Percentiles rank a stretch among this genome's conserved stretches.
Conservation (phyloP, 108 stramenopile species). For the Parietichytrium sp. region DNA sequence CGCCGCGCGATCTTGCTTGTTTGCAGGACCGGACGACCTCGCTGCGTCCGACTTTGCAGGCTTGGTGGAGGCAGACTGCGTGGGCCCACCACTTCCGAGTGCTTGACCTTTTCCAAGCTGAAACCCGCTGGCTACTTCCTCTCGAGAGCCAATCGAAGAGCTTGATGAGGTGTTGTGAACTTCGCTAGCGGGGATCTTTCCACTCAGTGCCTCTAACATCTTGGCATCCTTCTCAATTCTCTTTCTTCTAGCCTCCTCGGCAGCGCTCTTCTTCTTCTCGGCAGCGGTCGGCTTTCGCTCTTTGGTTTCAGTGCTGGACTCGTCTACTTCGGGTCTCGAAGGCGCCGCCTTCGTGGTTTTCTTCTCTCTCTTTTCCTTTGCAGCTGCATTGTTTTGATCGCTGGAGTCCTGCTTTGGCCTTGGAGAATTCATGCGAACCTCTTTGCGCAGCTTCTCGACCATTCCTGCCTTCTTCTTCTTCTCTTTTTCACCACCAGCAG, state of each 20-base stretch:
- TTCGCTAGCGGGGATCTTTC: conserved; percentile 1
- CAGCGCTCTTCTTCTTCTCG: background rate
- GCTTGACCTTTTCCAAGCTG: background rate
- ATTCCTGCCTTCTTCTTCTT: background rate
- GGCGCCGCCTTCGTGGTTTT: background rate
- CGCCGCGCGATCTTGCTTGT: background rate
- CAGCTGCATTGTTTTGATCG: no score
- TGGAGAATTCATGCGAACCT: conserved; percentile 26
- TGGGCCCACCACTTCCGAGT: no score
- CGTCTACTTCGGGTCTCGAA: background rate
- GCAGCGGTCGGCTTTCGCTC: background rate
- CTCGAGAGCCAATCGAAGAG: conserved; percentile 5
- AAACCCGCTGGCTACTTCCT: background rate
- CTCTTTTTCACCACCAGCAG: background rate
- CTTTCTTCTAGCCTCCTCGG: background rate
- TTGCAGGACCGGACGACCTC: background rate
- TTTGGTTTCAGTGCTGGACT: background rate
- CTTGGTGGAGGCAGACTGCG: background rate
- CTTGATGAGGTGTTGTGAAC: no score
- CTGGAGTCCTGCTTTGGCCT: background rate
- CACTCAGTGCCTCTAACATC: conserved; percentile 5
- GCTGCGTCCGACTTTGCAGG: background rate
- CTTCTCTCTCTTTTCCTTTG: conserved; percentile 30
- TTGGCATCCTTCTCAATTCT: conserved; percentile 5
- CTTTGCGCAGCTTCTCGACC: background rate